These are phyloP conservation scores for Anthracocystis setariae DNA, from an alignment of 1,284 basidiomycete genomes.

Conservation along the genomic window DNA sequence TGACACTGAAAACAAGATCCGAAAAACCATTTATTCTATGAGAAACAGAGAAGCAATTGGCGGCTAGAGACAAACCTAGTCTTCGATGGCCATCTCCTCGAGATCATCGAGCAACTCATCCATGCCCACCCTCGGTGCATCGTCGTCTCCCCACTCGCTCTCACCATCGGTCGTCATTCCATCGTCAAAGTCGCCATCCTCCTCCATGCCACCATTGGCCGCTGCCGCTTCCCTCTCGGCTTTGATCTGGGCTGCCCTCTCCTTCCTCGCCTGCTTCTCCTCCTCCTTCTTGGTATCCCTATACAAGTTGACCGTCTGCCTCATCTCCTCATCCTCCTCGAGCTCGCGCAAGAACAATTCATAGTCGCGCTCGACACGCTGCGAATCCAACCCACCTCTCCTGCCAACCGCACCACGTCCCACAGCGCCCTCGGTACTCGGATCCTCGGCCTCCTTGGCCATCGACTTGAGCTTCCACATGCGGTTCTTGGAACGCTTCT, in stretches of 20 bases:
- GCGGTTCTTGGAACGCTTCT: conserved; percentile 87
- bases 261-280: conserved; percentile 66
- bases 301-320: conserved; percentile 87
- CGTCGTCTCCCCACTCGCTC: conserved; percentile 84
- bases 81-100: conserved; percentile 71
- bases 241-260: conserved; percentile 46
- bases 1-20: not conserved
- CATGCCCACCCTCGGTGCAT: conserved; percentile 70
- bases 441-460: conserved; percentile 85
- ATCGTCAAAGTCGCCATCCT: conserved; percentile 60
- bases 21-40: no score
- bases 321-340: conserved; percentile 95
- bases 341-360: conserved; percentile 93
- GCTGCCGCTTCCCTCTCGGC: conserved; percentile 65
- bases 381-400: conserved; percentile 87
- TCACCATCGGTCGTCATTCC: conserved; percentile 65
- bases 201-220: conserved; percentile 71
- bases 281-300: conserved; percentile 71
- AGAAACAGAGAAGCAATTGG: no score
- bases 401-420: conserved; percentile 87
- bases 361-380: conserved; percentile 95
- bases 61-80: conserved; percentile 15
- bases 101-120: conserved; percentile 92
- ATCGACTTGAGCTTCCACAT: conserved; percentile 92
- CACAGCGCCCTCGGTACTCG: conserved; percentile 57